Base-by-base conservation (phyloP, 2,329 filamentous ascomycete genomes). In the Aspergillus sp. region DNA sequence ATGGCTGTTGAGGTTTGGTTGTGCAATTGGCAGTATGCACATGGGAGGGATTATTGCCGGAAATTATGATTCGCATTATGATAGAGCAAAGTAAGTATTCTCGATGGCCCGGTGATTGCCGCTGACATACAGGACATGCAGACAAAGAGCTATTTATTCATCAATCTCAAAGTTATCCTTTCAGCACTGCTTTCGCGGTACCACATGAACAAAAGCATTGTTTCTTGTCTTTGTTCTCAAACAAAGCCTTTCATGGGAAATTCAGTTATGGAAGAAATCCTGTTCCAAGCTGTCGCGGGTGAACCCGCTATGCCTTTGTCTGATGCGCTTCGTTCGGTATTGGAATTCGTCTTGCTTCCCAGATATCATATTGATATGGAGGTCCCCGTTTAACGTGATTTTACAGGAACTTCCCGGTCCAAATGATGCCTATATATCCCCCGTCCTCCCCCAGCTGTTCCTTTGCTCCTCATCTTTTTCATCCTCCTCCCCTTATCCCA, bases 21-120 rank as follows among this genome's bases (percentile, higher is more conserved):
- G 15, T 98, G 91, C 58, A 69, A 72, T 29, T 93, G 82, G 72
- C 88, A 96, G 61, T 82, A 93, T 15, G 60, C 60, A n/a, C 79
- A 80, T 45, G 89, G 89, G 3, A 71, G 84, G 43, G 75, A 83
- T 38, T 88, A 75, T 68, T 89, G 83, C 51, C 72, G 67, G 39
- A 66, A 68, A 44, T 41, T 58, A 30, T 66, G 48, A 44, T 29
- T 19, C 14, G 5, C 8, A 15, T 16, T 8, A 22, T 22, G 14
- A 28, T n/a, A 11, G 15, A 15, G 11, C 15, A 28, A 10, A 11
- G 15, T 3, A 14, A 15, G 13, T 16, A 3, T 28, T 8, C 8
- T 15, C 11, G 3, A 15, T 28, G 10, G 13, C 14, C 8, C 15
- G n/a, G 13, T 16, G 13, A 12, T 28, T 12, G 5, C 14, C 6